Conservation (phyloP, 768 basidiomycete genomes). For the Cubamyces lactineus region DNA sequence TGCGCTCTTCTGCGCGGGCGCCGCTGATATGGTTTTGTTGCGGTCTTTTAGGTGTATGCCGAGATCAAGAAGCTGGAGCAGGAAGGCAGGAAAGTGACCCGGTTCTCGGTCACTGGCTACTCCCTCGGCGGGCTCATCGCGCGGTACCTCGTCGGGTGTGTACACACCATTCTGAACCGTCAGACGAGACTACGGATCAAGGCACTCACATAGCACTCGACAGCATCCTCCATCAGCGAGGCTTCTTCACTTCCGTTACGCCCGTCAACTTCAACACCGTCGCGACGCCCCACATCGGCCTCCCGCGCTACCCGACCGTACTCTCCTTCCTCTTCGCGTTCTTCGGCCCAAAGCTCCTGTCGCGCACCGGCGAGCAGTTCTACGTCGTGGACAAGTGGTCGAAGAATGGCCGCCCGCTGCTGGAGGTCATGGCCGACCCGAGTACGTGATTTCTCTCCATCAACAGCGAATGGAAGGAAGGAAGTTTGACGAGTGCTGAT, state of each 20-base stretch:
- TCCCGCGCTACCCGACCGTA: conserved; percentile 64
- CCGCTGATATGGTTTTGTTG: not conserved
- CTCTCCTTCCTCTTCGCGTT: conserved; percentile 54
- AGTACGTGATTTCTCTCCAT: conserved; percentile 38
- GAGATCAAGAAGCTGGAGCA: conserved; percentile 55
- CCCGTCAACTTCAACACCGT: conserved; percentile 85
- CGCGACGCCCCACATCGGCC: conserved; percentile 83
- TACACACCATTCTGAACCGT: conserved; percentile 3
- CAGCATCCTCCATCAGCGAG: conserved; percentile 65
- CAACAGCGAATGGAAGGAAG: too few relatives aligned
- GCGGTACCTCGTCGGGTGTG: conserved; percentile 75
- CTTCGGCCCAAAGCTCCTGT: conserved; percentile 71
- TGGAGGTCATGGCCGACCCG: conserved; percentile 83
- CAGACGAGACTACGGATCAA: not conserved
- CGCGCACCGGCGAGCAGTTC: conserved; percentile 73
- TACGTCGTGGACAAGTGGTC: conserved; percentile 67
- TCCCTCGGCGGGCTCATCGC: conserved; percentile 81
- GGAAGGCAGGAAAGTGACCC: conserved; percentile 60
- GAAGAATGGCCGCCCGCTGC: conserved; percentile 61
- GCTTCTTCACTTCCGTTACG: conserved; percentile 69
- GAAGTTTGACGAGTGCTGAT: not conserved
- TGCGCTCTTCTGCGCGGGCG: not conserved
- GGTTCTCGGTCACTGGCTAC: conserved; percentile 80
- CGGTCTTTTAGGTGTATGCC: conserved; percentile 50
- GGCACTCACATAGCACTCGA: not conserved